Conservation (phyloP, 805 yeast genomes). For the Yarrowia hollandica region DNA sequence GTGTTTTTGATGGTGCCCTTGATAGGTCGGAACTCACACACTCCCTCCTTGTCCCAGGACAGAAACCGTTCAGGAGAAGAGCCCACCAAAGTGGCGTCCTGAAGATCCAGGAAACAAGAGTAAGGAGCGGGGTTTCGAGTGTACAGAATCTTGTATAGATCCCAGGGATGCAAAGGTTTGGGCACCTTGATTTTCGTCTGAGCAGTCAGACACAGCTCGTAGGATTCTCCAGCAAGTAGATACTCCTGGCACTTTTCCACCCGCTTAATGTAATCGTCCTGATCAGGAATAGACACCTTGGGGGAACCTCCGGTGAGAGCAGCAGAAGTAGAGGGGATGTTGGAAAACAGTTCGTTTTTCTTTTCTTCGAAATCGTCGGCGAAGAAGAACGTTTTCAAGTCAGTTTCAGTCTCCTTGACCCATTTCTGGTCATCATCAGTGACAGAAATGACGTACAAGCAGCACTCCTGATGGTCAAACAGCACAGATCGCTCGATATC, state of each 20-base stretch:
- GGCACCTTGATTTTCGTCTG: slow-evolving; percentile 63
- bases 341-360: neutral
- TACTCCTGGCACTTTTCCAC: slow-evolving; percentile 66
- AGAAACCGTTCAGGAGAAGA: slow-evolving; percentile 95
- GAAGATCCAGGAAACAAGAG: slow-evolving; percentile 72
- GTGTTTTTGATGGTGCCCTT: slow-evolving; percentile 89
- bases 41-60: slow-evolving; percentile 59
- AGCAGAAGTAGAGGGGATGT: slow-evolving; percentile 16
- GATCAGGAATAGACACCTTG: slow-evolving; percentile 48
- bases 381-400: slow-evolving; percentile 9
- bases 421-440: slow-evolving; percentile 42
- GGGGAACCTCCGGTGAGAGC: slow-evolving; percentile 30
- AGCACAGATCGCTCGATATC: slow-evolving; percentile 66
- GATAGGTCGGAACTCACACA: slow-evolving; percentile 86
- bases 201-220: slow-evolving; percentile 87
- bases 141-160: slow-evolving; percentile 70
- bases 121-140: slow-evolving; percentile 88
- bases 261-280: slow-evolving; percentile 52
- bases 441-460: slow-evolving; percentile 56
- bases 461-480: slow-evolving; percentile 49
- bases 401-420: slow-evolving; percentile 29
- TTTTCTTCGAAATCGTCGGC: neutral
- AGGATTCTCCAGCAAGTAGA: slow-evolving; percentile 80
- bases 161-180: slow-evolving; percentile 61
- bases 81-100: slow-evolving; percentile 57